Conservation (phyloP, 73 alveolate species). For the Stentor coeruleus region DNA sequence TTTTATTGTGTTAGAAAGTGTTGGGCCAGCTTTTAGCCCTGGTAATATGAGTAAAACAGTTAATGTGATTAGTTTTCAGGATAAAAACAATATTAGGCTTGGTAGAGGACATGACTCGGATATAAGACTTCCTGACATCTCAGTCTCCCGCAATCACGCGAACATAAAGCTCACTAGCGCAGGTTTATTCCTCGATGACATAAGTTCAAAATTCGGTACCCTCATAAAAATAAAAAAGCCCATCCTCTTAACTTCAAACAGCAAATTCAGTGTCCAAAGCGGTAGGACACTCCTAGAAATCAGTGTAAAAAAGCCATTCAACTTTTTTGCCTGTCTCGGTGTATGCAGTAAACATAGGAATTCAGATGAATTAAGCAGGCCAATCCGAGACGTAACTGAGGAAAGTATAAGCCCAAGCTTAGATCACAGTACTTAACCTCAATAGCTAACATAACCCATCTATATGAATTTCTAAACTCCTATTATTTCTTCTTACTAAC, state of each 20-base stretch:
- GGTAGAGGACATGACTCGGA: constrained; percentile 66
- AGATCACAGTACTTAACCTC: no score
- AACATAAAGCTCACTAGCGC: neutral
- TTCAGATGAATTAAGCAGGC: no score
- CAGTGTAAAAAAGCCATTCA: neutral
- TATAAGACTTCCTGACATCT: constrained; percentile 48
- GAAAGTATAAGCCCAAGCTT: no score
- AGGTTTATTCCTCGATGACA: neutral
- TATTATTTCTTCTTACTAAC: constrained; percentile 71
- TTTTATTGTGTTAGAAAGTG: constrained; percentile 40
- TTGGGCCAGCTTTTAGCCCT: constrained; percentile 37
- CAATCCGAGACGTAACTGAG: no score
- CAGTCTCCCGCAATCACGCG: constrained; percentile 16
- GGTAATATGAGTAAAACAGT: constrained; percentile 32
- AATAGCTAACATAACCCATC: no score
- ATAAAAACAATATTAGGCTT: constrained; percentile 37
- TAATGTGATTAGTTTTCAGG: constrained; percentile 39
- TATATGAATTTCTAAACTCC: no score
- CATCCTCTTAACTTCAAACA: neutral
- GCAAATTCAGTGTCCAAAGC: neutral
- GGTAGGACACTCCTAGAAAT: neutral
- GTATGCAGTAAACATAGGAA: neutral
- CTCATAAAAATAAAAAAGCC: neutral
- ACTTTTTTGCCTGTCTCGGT: neutral
- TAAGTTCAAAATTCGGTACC: neutral